Evolutionary conservation across 306 rosid genomes (phyloP).

Genomic region (Arachis hypogaea): DNA sequence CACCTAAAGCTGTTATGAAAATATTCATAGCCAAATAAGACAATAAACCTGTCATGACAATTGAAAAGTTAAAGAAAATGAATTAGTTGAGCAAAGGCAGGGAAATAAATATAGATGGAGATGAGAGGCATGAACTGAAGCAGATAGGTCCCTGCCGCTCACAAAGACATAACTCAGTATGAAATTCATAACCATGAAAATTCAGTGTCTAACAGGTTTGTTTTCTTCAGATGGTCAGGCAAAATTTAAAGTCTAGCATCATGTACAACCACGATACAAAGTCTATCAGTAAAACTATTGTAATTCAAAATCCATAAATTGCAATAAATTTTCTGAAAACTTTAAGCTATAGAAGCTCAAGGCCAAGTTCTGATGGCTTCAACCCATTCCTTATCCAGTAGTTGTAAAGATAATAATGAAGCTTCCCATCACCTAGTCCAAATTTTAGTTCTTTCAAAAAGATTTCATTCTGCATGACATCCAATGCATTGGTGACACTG

Average conservation of each 20-base stretch:
- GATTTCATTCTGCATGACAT: slow-evolving; percentile 66
- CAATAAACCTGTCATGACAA: neutral
- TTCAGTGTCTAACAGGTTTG: neutral
- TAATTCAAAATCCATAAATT: neutral
- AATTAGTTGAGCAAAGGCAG: neutral
- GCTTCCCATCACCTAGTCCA: no score
- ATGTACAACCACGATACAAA: slow-evolving; percentile 34
- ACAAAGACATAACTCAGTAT: no score
- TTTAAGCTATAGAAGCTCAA: no score
- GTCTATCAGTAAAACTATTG: slow-evolving; percentile 35
- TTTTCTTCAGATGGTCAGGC: slow-evolving; percentile 17
- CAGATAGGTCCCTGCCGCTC: no score
- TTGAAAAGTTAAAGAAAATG: neutral
- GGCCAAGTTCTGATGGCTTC: no score
- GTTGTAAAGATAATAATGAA: no score
- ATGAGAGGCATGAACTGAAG: neutral
- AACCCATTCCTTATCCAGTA: no score
- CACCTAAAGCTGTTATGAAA: no score
- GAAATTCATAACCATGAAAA: neutral
- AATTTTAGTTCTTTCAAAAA: slow-evolving; percentile 39
- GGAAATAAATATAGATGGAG: neutral
- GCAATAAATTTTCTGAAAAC: no score
- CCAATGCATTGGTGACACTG: slow-evolving; percentile 72
- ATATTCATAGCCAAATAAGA: neutral
- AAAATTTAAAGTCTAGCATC: slow-evolving; percentile 40